Evolutionary conservation across 2,329 filamentous ascomycete species (phyloP), one percentile per base, ranked within the genome.

Genomic region (Colletotrichum sp.): DNA sequence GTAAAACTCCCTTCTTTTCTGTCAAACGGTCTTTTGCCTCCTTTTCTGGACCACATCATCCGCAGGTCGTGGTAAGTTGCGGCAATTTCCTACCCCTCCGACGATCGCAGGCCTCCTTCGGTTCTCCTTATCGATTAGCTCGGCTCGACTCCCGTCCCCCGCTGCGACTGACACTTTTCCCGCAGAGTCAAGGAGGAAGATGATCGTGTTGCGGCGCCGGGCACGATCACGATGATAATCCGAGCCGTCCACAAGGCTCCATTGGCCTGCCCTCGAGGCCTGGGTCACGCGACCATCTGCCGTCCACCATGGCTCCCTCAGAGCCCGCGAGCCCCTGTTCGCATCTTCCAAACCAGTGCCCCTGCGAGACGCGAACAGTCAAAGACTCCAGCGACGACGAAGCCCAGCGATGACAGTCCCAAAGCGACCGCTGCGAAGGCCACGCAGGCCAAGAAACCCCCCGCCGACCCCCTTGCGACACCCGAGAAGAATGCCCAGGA

Each of bases 401-500:
- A 48, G 8, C 8, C n/a, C 2, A 27, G 55, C 44, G 44, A 52
- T n/a, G 67, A 64, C 71, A 72, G 48, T 22, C 19, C 22, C 13
- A n/a, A 32, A 5, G 61, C 63, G 69, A 12, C 36, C 11, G 16
- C 55, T 5, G 48, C 25, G 32, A 60, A 72, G 34, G 22, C 48
- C 19, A 27, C 72, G 27, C 78, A 77, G 36, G 67, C 69, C 16
- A 69, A 71, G 39, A 78, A 78, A 64, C 55, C 77, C 19, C 28
- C 68, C 22, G 67, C 68, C 77, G 92, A 93, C 79, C 89, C 91
- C 34, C 85, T 96, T 59, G 90, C 94, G 25, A 86, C 90, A 15
- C 89, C 94, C 81, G 90, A 94, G 77, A 93, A 91, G 82, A 92
- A 92, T 67, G 93, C 92, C 25, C 93, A 96, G 80, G 95, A 98